phyloP scores from a whole-genome alignment of 1,284 basidiomycete species.

The Caloboletus firmus region DNA sequence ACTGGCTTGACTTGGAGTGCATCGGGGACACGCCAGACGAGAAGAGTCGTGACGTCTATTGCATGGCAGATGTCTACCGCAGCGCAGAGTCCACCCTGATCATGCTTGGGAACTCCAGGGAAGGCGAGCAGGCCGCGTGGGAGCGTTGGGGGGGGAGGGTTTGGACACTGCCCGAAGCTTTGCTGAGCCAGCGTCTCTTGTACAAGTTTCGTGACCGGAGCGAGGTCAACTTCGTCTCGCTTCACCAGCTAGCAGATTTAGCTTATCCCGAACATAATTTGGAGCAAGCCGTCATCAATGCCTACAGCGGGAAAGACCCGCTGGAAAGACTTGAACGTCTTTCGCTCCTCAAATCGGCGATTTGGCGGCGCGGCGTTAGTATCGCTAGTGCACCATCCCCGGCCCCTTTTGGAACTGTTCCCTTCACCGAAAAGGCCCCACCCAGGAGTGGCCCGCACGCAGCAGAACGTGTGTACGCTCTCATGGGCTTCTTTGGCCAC shows the following conservation, averaged over 20 bases:
- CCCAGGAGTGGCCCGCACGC: background rate
- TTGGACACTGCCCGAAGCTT: constrained; percentile 14
- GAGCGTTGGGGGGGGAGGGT: constrained; percentile 16
- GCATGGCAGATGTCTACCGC: constrained; percentile 23
- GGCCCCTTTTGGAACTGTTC: background rate
- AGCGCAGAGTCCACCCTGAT: constrained; percentile 16
- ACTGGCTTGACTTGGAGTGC: constrained; percentile 24
- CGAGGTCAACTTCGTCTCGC: background rate
- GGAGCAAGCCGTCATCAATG: constrained; percentile 1
- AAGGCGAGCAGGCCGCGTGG: constrained; percentile 5
- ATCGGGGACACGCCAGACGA: constrained; percentile 12
- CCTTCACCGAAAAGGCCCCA: background rate
- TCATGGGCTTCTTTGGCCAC: constrained; percentile 26
- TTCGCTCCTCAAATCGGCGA: constrained; percentile 16
- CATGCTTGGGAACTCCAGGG: constrained; percentile 2
- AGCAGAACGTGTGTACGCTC: constrained; percentile 21
- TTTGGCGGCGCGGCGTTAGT: constrained; percentile 13
- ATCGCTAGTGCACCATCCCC: background rate
- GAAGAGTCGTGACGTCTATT: constrained; percentile 19
- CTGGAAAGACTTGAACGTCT: constrained; percentile 20
- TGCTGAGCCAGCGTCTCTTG: constrained; percentile 14
- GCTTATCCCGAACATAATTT: constrained; percentile 8
- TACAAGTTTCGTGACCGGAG: constrained; percentile 10
- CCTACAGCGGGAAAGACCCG: background rate
- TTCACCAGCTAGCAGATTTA: constrained; percentile 13